phyloP scores from a whole-genome alignment of 768 basidiomycete genomes.

The Ephemerocybe angulata region DNA sequence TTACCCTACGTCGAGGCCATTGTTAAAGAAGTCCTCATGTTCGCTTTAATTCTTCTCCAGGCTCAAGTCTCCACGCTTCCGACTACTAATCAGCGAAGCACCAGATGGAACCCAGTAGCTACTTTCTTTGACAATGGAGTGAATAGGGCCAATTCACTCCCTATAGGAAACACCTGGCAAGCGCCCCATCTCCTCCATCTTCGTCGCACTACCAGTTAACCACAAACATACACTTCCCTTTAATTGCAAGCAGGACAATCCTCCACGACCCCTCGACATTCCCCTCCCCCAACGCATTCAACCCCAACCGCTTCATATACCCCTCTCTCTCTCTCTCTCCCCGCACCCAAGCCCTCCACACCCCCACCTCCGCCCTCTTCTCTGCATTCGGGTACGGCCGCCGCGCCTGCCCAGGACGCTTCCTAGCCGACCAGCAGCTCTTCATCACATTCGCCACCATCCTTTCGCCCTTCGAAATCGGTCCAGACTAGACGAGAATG shows the following conservation, averaged over 20 bases:
- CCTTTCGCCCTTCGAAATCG: constrained; percentile 38
- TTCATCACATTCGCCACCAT: constrained; percentile 47
- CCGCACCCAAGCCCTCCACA: constrained; percentile 27
- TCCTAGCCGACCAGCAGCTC: constrained; percentile 41
- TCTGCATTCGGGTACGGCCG: constrained; percentile 42
- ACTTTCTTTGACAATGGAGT: constrained; percentile 21
- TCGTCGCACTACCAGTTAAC: too few relatives aligned
- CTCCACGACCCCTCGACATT: constrained; percentile 45
- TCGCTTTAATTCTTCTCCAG: background rate
- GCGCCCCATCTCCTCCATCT: too few relatives aligned
- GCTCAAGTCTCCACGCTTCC: background rate
- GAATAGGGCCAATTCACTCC: too few relatives aligned
- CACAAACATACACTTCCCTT: too few relatives aligned
- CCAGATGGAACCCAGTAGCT: constrained; percentile 30
- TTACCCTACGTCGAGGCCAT: constrained; percentile 43
- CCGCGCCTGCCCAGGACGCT: constrained; percentile 46
- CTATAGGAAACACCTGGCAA: constrained; percentile 42
- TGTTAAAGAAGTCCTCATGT: constrained; percentile 36
- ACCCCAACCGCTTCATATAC: constrained; percentile 51
- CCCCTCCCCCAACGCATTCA: constrained; percentile 45
- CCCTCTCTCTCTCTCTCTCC: constrained; percentile 21
- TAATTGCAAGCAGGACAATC: constrained; percentile 37
- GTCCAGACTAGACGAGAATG: constrained; percentile 32
- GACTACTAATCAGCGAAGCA: background rate
- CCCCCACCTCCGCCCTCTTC: constrained; percentile 31